Conservation (phyloP, 306 rosid species). For the Cucurbita ficifolia region DNA sequence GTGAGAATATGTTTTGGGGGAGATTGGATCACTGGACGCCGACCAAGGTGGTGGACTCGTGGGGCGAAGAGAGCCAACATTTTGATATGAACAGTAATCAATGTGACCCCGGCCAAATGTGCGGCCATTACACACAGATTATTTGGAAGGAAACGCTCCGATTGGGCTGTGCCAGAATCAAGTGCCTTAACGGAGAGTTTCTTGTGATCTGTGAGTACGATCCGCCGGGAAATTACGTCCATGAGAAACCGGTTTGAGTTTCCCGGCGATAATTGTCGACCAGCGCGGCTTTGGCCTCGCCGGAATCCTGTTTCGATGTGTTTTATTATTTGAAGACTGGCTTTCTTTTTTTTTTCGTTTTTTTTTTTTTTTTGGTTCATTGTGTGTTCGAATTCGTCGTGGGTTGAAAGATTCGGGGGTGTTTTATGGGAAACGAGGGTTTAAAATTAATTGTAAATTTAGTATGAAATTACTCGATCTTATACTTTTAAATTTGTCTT, state of each 20-base stretch:
- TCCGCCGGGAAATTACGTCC: conserved; percentile 36
- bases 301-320: neutral
- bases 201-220: conserved; percentile 43
- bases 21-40: conserved; percentile 18
- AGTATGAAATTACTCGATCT: too few relatives aligned
- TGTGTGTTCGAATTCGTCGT: neutral
- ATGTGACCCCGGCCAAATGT: conserved; percentile 16
- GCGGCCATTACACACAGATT: conserved; percentile 62
- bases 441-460: too few relatives aligned
- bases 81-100: conserved; percentile 9
- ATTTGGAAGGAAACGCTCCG: conserved; percentile 37
- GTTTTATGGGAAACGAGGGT: too few relatives aligned
- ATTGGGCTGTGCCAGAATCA: conserved; percentile 33
- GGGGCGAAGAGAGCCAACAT: conserved; percentile 22
- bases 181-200: conserved; percentile 12
- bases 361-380: neutral
- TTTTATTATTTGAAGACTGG: neutral
- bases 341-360: neutral
- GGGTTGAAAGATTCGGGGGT: too few relatives aligned
- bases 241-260: conserved; percentile 30
- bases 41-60: conserved; percentile 21
- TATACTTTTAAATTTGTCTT: too few relatives aligned
- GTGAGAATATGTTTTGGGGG: conserved; percentile 63
- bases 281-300: neutral
- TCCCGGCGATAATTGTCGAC: too few relatives aligned